Conservation (phyloP, 768 basidiomycete species). For the Russula sp. region DNA sequence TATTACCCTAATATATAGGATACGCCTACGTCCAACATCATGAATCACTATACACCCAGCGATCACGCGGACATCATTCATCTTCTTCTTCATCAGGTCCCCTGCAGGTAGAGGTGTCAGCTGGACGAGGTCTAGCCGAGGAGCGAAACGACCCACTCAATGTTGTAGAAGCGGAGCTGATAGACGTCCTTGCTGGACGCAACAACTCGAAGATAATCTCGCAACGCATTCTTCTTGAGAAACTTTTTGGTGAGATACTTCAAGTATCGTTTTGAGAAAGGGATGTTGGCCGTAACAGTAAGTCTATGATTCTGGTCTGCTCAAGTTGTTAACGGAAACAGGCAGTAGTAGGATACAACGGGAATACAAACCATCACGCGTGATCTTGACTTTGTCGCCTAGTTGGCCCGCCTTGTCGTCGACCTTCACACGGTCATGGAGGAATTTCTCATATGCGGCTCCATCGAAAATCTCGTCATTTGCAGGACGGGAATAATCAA, state of each 20-base stretch:
- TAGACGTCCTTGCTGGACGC: constrained; percentile 92
- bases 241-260: constrained; percentile 99
- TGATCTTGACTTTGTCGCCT: constrained; percentile 83
- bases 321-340: constrained; percentile 11
- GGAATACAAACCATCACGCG: constrained; percentile 68
- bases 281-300: constrained; percentile 78
- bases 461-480: constrained; percentile 59
- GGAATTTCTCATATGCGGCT: constrained; percentile 77
- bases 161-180: constrained; percentile 93
- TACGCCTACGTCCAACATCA: background rate
- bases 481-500: constrained; percentile 86
- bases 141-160: constrained; percentile 55
- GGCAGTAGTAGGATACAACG: background rate
- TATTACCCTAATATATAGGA: background rate
- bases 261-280: constrained; percentile 95
- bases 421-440: constrained; percentile 92
- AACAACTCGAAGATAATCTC: constrained; percentile 98
- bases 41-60: constrained; percentile 5
- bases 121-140: background rate
- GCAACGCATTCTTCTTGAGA: constrained; percentile 94
- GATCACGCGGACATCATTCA: constrained; percentile 33
- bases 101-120: constrained; percentile 33
- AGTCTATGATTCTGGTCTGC: constrained; percentile 71
- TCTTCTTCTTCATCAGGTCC: constrained; percentile 56
- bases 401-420: constrained; percentile 90